Evolutionary conservation across 257 asterid genomes (phyloP).

Genomic region (Forsythia viridissima): DNA sequence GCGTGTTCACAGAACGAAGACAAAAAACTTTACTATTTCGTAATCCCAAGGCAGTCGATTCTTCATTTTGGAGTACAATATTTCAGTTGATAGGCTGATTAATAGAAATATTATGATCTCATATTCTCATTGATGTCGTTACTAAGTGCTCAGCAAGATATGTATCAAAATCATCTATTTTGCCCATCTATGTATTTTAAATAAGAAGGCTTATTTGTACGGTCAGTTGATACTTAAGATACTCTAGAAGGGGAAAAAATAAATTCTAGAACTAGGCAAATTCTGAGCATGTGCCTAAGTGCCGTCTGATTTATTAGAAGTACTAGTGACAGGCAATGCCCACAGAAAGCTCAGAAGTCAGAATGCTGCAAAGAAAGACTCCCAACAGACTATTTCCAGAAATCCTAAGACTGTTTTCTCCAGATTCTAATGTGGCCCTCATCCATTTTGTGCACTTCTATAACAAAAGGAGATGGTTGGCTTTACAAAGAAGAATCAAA

Average conservation of each 20-base stretch:
- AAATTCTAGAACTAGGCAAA: background rate
- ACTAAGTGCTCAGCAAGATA: background rate
- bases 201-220: background rate
- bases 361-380: background rate
- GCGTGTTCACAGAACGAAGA: background rate
- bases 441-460: background rate
- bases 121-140: background rate
- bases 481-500: background rate
- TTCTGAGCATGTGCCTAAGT: background rate
- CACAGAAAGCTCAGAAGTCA: background rate
- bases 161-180: background rate
- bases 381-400: background rate
- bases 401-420: background rate
- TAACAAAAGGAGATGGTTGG: background rate
- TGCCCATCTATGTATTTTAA: background rate
- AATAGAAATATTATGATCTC: background rate
- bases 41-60: background rate
- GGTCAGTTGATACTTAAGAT: background rate
- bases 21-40: constrained; percentile 11
- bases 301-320: background rate
- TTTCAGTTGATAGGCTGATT: constrained; percentile 11
- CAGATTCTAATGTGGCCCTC: background rate
- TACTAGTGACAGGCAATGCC: background rate
- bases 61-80: constrained; percentile 4
- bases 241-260: background rate